phyloP scores from a whole-genome alignment of 2,329 filamentous ascomycete genomes.

The Ambrosiella xylebori region DNA sequence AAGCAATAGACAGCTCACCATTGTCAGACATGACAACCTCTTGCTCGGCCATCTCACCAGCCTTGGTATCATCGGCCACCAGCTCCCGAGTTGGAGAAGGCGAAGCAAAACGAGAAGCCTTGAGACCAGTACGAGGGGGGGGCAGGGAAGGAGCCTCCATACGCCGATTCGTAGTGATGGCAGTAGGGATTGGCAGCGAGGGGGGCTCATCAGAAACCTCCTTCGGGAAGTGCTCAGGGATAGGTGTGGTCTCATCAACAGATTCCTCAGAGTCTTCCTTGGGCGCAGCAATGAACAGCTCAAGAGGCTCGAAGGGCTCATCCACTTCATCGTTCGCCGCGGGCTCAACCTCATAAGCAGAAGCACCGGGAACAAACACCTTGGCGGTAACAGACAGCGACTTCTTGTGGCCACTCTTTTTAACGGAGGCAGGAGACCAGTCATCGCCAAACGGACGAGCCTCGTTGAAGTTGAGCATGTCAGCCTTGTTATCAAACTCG shows the following conservation, averaged over 20 bases:
- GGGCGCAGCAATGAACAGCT: not conserved
- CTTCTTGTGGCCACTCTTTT: conserved; percentile 22
- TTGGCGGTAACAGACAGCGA: conserved; percentile 55
- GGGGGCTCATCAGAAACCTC: conserved; percentile 7
- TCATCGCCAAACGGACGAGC: conserved; percentile 33
- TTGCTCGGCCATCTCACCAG: conserved; percentile 16
- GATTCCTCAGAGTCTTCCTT: not conserved
- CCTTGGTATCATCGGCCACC: conserved; percentile 19
- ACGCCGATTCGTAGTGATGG: conserved; percentile 12
- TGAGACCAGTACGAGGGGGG: conserved; percentile 18
- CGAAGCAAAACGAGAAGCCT: conserved; percentile 32
- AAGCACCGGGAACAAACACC: conserved; percentile 41
- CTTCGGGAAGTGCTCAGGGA: conserved; percentile 12
- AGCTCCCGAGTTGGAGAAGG: conserved; percentile 27
- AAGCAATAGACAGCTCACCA: conserved; percentile 16
- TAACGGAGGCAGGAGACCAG: conserved; percentile 24
- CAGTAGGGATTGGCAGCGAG: conserved; percentile 14
- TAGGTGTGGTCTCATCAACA: conserved; percentile 12
- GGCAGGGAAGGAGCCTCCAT: conserved; percentile 16
- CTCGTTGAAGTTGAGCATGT: conserved; percentile 34
- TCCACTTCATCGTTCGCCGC: conserved; percentile 14
- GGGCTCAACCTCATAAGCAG: conserved; percentile 17
- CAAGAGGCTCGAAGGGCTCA: conserved; percentile 12
- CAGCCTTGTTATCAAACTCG: conserved; percentile 35
- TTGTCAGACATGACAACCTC: conserved; percentile 14